phyloP scores from a whole-genome alignment of 1,284 basidiomycete species.

The Amylostereum areolatum region DNA sequence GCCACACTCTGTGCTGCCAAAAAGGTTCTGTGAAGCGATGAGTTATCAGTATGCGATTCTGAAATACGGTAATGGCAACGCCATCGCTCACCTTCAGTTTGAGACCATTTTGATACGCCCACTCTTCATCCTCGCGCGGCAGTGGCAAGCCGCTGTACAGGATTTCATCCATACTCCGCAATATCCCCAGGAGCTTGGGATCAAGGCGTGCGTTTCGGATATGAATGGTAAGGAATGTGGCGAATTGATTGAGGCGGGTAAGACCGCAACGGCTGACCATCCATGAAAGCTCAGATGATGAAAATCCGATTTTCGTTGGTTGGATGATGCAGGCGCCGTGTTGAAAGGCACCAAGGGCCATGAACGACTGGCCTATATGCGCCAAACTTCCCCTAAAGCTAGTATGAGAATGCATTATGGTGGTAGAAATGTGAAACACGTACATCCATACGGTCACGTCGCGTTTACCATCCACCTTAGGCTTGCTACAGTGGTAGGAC shows the following conservation, averaged over 20 bases:
- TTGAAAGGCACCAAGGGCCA: constrained; percentile 63
- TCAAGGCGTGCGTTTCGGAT: constrained; percentile 54
- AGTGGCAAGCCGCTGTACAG: constrained; percentile 58
- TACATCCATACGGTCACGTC: constrained; percentile 68
- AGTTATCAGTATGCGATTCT: constrained; percentile 5
- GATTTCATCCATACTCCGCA: constrained; percentile 53
- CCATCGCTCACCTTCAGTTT: constrained; percentile 41
- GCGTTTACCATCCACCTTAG: constrained; percentile 41
- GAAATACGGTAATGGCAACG: constrained; percentile 9
- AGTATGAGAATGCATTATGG: constrained; percentile 19
- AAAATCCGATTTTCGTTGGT: constrained; percentile 56
- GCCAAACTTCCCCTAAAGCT: constrained; percentile 60
- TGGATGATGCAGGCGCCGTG: constrained; percentile 68
- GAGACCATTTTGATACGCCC: constrained; percentile 51
- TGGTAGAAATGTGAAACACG: constrained; percentile 25
- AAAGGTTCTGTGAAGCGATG: constrained; percentile 45
- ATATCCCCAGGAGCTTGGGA: constrained; percentile 51
- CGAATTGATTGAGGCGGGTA: constrained; percentile 67
- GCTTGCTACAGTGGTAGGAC: constrained; percentile 43
- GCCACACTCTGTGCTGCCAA: constrained; percentile 68
- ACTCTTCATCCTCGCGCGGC: constrained; percentile 58
- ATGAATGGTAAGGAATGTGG: constrained; percentile 57
- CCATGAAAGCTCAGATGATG: constrained; percentile 60
- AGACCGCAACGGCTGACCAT: constrained; percentile 64
- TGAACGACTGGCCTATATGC: constrained; percentile 54